Base-by-base conservation (phyloP, 176 grass and related monocot genomes). In the Bonia amplexicaulis region DNA sequence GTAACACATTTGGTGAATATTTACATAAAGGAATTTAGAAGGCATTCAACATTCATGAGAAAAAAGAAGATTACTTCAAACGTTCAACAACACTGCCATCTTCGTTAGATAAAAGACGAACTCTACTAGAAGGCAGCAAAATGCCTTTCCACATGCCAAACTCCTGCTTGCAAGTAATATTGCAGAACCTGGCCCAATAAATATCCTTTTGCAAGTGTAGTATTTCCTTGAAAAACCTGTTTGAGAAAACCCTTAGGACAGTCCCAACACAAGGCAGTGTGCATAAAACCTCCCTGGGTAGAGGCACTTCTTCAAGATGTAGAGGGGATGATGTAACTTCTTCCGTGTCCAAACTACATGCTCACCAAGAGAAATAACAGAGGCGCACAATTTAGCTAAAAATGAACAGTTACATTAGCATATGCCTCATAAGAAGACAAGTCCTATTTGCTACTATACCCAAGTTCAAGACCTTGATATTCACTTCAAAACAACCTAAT, bases 51-150 rank as follows among this genome's bases (percentile, higher is more conserved):
- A 27, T 66, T 85, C 73, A 74, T 46, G 19, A 81, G 79, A 71
- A 49, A 71, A 84, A 66, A 78, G 44, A 84, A 78, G 20, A 82
- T 97, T 97, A 97, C 95, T 90, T 97, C 68, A 91, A 39, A 52
- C 88, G 80, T 52, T 93, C 68, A 64, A 82, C 46, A 52, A 90
- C 88, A 27, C 42, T 74, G 65, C 69, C 85, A 84, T 97, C 92
- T 87, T 94, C 84, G 90, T 91, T 74, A 66, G 92, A 93, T 74
- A 97, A 93, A 89, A 93, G 87, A 47, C 78, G 86, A 74, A 97
- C n/a, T 85, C 88, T 88, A 90, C 92, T 91, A 78, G 88, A 88
- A 35, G 90, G 65, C 59, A 68, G 58, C 42, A 90, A 86, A 55
- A 75, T 27, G 62, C 89, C 95, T 78, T 90, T 91, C 92, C 92